Evolutionary conservation across 2,329 filamentous ascomycete species (phyloP), one percentile per base, ranked within the genome.

Genomic region (Fusarium oxysporum): DNA sequence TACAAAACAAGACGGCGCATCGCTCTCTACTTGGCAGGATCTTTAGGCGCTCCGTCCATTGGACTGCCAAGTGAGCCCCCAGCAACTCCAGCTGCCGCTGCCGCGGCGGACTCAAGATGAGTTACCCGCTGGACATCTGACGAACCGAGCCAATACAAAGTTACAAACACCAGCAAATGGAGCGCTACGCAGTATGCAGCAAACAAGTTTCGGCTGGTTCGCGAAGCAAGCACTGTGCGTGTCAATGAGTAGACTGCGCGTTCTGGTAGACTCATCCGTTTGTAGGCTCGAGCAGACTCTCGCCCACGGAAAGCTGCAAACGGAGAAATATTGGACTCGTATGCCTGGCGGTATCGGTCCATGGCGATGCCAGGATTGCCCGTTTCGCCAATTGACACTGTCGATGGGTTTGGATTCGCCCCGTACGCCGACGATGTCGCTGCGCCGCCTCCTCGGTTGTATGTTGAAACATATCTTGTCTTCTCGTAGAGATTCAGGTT

Each of bases 401-500:
- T 90, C 1, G 93, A 92, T 1, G 93, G 91, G 79, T 95, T 97
- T 5, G 94, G 92, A 77, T 92, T 94, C 63, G 86, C 86, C 41
- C 88, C 86, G 47, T 91, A 92, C n/a, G 91, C 90, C 17, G 91
- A 91, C 19, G 89, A 88, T 9, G 91, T 89, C 43, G 85, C 83
- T 33, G 89, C 87, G 10, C 87, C 87, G 19, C 88, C 89, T 50
- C 89, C 89, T 59, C 95, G 91, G 81, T 92, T 97, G 85, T 98
- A 99, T 5, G 94, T 95, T 11, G 95, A 97, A 30, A 98, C 91
- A 80, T 99, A 99, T 75, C 96, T 91, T 23, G 96, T 97, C 87
- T 98, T 99, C 82, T 99, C 96, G 81, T 99, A 99, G 12, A 99
- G 87, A 77, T 93, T 95, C 40, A 99, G 87, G 80, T 99, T 99